Conservation (phyloP, 805 yeast species). For the Candida boleticola region DNA sequence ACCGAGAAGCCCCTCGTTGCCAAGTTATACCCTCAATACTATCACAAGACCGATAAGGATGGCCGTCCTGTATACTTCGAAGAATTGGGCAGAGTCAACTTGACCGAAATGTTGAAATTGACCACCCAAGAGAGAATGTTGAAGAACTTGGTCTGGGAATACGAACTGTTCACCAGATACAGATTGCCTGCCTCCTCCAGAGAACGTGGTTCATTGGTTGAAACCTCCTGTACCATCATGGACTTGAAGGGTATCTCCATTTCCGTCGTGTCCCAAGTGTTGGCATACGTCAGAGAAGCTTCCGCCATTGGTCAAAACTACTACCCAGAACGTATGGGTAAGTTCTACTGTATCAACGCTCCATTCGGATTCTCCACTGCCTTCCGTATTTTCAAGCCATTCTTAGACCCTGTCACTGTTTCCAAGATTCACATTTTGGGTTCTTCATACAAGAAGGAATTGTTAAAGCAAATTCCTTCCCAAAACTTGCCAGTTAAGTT, state of each 20-base stretch:
- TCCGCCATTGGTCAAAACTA: conserved; percentile 93
- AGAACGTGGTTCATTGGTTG: conserved; percentile 70
- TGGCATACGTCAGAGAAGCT: conserved; percentile 88
- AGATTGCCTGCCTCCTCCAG: conserved; percentile 96
- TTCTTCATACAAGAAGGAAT: conserved; percentile 71
- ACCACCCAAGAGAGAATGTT: conserved; percentile 96
- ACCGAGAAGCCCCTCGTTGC: conserved; percentile 92
- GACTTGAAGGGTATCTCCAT: conserved; percentile 94
- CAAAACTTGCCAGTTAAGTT: conserved; percentile 89
- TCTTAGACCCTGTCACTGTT: conserved; percentile 96
- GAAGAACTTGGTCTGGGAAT: conserved; percentile 95
- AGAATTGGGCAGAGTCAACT: conserved; percentile 87
- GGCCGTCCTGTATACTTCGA: conserved; percentile 96
- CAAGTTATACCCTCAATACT: conserved; percentile 89
- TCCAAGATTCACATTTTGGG: conserved; percentile 90
- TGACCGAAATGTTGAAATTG: conserved; percentile 87
- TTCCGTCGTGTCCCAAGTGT: conserved; percentile 78
- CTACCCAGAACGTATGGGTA: conserved; percentile 99
- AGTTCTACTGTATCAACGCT: conserved; percentile 91
- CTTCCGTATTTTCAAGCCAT: conserved; percentile 86
- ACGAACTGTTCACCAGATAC: conserved; percentile 80
- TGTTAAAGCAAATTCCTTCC: conserved; percentile 87
- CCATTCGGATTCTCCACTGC: conserved; percentile 98
- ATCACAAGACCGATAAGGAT: conserved; percentile 94
- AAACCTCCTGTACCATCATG: conserved; percentile 94